phyloP scores from a whole-genome alignment of 2,329 filamentous ascomycete genomes.

The Hortaea sp. region DNA sequence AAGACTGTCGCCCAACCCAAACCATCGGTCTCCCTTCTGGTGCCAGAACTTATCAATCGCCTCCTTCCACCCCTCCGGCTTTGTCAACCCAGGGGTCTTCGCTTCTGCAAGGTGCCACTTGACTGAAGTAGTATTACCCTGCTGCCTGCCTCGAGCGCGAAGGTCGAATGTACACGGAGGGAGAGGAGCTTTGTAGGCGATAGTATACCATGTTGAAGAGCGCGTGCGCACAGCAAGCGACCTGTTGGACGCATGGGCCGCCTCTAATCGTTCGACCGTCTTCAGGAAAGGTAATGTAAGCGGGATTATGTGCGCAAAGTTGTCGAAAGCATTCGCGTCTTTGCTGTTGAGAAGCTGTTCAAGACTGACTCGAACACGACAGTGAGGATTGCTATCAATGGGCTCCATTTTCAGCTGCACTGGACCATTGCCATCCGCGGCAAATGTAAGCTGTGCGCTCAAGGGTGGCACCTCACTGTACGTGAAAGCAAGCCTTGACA shows the following conservation, averaged over 20 bases:
- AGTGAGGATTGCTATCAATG: slow-evolving; percentile 23
- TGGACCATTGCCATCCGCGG: slow-evolving; percentile 29
- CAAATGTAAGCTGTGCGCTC: slow-evolving; percentile 11
- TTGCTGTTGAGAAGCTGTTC: slow-evolving; percentile 42
- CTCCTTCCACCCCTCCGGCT: slow-evolving; percentile 20
- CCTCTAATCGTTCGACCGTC: slow-evolving; percentile 51
- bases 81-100: not conserved
- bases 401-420: slow-evolving; percentile 51
- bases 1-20: slow-evolving; percentile 28
- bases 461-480: slow-evolving; percentile 40
- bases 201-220: slow-evolving; percentile 26
- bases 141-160: slow-evolving; percentile 15
- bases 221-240: slow-evolving; percentile 23
- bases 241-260: slow-evolving; percentile 4
- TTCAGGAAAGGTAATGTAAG: slow-evolving; percentile 55
- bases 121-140: slow-evolving; percentile 5
- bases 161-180: slow-evolving; percentile 27
- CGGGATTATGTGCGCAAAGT: slow-evolving; percentile 48
- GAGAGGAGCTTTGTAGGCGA: slow-evolving; percentile 32
- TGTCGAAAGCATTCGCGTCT: slow-evolving; percentile 42
- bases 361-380: slow-evolving; percentile 18
- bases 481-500: slow-evolving; percentile 57
- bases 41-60: slow-evolving; percentile 27
- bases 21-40: slow-evolving; percentile 25
- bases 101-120: slow-evolving; percentile 29